Conservation (phyloP, 2,329 filamentous ascomycete genomes). For the Colletotrichum tamarilloi region DNA sequence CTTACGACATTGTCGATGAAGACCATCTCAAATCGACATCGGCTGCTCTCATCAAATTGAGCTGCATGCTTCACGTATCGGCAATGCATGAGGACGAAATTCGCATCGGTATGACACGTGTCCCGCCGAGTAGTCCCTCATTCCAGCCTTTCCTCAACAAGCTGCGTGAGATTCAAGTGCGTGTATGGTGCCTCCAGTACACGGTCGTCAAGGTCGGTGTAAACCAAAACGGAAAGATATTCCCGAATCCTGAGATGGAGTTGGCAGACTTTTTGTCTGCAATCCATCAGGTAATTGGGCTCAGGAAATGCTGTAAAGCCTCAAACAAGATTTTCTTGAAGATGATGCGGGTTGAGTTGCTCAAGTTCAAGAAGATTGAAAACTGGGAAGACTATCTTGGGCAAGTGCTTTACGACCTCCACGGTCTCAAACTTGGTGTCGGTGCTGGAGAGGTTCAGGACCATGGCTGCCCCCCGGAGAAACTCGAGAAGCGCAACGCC, state of each 20-base stretch:
- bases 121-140: slow-evolving; percentile 67
- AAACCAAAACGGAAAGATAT: slow-evolving; percentile 71
- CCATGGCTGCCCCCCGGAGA: slow-evolving; percentile 82
- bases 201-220: slow-evolving; percentile 81
- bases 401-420: slow-evolving; percentile 85
- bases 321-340: slow-evolving; percentile 91
- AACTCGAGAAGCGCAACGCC: slow-evolving; percentile 83
- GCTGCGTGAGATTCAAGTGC: slow-evolving; percentile 87
- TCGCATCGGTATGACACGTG: slow-evolving; percentile 77
- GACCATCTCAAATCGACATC: slow-evolving; percentile 80
- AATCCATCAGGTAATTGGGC: slow-evolving; percentile 85
- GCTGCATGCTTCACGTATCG: slow-evolving; percentile 81
- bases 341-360: slow-evolving; percentile 86
- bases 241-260: slow-evolving; percentile 75
- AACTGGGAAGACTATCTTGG: slow-evolving; percentile 89
- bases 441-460: slow-evolving; percentile 76
- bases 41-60: slow-evolving; percentile 76
- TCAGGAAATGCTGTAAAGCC: slow-evolving; percentile 85
- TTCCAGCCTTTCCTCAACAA: slow-evolving; percentile 72
- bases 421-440: slow-evolving; percentile 81
- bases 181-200: slow-evolving; percentile 90
- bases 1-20: slow-evolving; percentile 87
- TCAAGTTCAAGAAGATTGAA: slow-evolving; percentile 79
- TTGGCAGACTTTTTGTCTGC: slow-evolving; percentile 82
- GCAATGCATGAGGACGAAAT: slow-evolving; percentile 87